These are phyloP conservation scores for Dothistroma pini DNA, from an alignment of 2,329 filamentous ascomycete species.

Conservation along the genomic window DNA sequence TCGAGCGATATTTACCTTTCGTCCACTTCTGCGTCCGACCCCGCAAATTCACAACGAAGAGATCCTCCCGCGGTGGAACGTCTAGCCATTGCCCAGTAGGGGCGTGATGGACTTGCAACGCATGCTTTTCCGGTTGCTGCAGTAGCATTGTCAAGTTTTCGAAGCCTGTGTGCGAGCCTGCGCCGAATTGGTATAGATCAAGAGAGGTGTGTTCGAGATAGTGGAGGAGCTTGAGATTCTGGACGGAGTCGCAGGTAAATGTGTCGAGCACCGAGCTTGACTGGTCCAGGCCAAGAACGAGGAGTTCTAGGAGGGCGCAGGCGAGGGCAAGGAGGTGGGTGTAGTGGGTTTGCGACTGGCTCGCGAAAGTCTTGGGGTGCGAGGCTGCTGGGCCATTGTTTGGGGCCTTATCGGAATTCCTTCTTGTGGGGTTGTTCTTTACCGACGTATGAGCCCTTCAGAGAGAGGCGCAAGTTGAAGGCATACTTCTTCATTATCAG, in stretches of 20 bases:
- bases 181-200: conserved; percentile 23
- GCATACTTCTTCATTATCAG: conserved; percentile 23
- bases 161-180: conserved; percentile 33
- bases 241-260: conserved; percentile 29
- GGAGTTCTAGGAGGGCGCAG: conserved; percentile 22
- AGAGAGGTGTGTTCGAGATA: conserved; percentile 22
- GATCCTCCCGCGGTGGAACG: conserved; percentile 42
- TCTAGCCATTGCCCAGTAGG: conserved; percentile 41
- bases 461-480: neutral
- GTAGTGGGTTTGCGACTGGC: conserved; percentile 22
- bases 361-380: conserved; percentile 32
- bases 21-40: conserved; percentile 50
- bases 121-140: conserved; percentile 42
- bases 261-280: conserved; percentile 21
- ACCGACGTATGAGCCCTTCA: conserved; percentile 32
- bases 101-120: conserved; percentile 41
- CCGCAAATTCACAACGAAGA: conserved; percentile 49
- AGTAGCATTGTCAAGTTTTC: conserved; percentile 48
- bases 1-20: conserved; percentile 42
- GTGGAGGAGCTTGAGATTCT: conserved; percentile 28
- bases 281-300: conserved; percentile 22
- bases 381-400: conserved; percentile 40
- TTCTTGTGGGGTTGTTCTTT: conserved; percentile 25
- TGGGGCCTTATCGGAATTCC: conserved; percentile 35
- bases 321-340: conserved; percentile 20